Conservation (phyloP, 805 yeast species). For the Priceomyces fermenticarens region DNA sequence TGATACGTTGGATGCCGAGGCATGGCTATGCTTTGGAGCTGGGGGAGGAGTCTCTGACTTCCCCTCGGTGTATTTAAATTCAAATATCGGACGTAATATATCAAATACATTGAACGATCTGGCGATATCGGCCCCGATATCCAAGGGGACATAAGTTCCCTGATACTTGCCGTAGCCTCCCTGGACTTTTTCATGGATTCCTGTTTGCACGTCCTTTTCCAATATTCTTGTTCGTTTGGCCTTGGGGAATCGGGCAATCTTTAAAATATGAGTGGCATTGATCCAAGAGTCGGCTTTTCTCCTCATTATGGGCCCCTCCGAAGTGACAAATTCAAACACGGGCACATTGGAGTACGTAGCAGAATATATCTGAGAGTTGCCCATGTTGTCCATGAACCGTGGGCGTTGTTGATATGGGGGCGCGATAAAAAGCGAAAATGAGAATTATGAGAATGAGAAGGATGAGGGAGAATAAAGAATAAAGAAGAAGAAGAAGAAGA, state of each 20-base stretch:
- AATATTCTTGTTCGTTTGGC: conserved; percentile 60
- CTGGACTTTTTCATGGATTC: conserved; percentile 67
- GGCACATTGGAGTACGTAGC: conserved; percentile 79
- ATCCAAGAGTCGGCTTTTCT: conserved; percentile 61
- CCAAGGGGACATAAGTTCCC: conserved; percentile 45
- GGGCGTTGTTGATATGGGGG: too few species aligned
- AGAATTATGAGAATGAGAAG: too few species aligned
- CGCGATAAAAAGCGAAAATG: too few species aligned
- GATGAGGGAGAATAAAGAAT: too few species aligned
- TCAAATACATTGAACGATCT: conserved; percentile 43
- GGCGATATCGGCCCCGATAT: conserved; percentile 40
- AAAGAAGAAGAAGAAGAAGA: too few species aligned
- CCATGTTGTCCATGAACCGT: too few species aligned
- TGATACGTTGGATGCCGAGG: conserved; percentile 42
- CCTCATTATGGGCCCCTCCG: conserved; percentile 71
- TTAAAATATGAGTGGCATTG: conserved; percentile 70
- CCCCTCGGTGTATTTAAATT: conserved; percentile 48
- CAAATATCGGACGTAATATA: conserved; percentile 62
- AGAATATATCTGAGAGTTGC: conserved; percentile 50
- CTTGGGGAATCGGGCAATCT: conserved; percentile 65
- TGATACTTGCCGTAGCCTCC: conserved; percentile 74
- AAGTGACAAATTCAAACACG: conserved; percentile 59
- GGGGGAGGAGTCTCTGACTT: conserved; percentile 43
- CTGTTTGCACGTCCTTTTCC: conserved; percentile 61
- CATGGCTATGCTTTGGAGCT: conserved; percentile 46